Evolutionary conservation across 1,139 yeast species (phyloP).

Genomic region (Sugiyamaella grinbergsii): DNA sequence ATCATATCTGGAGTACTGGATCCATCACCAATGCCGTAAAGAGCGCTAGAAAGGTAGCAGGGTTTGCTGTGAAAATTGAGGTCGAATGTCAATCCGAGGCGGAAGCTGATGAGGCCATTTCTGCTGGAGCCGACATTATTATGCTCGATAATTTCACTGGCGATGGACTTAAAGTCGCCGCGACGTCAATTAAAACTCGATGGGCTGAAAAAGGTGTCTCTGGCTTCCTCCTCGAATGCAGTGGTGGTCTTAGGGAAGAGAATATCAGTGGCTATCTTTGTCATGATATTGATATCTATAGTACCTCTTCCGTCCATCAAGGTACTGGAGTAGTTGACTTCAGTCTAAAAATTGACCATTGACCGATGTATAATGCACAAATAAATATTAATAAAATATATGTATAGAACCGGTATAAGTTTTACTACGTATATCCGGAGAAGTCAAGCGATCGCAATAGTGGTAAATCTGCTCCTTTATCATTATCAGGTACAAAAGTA

Average conservation of each 20-base stretch:
- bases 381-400: constrained; percentile 13
- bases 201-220: constrained; percentile 54
- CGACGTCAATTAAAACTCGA: constrained; percentile 58
- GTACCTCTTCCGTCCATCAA: constrained; percentile 92
- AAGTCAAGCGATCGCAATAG: constrained; percentile 13
- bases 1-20: constrained; percentile 90
- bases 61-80: constrained; percentile 87
- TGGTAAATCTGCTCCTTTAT: constrained; percentile 20
- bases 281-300: constrained; percentile 82
- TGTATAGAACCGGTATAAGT: background rate
- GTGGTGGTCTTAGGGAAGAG: constrained; percentile 80
- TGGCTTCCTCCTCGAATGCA: constrained; percentile 76
- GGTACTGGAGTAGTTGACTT: constrained; percentile 82
- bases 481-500: constrained; percentile 17
- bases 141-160: constrained; percentile 91
- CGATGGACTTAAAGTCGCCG: constrained; percentile 64
- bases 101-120: constrained; percentile 90
- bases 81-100: constrained; percentile 83
- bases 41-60: constrained; percentile 78
- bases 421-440: constrained; percentile 11
- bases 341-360: constrained; percentile 70
- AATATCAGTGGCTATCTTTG: constrained; percentile 69
- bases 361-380: constrained; percentile 4
- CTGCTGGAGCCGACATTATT: constrained; percentile 93
- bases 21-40: constrained; percentile 82